These are phyloP conservation scores for Testicularia cyperi DNA, from an alignment of 1,284 basidiomycete species.

Conservation along the genomic window DNA sequence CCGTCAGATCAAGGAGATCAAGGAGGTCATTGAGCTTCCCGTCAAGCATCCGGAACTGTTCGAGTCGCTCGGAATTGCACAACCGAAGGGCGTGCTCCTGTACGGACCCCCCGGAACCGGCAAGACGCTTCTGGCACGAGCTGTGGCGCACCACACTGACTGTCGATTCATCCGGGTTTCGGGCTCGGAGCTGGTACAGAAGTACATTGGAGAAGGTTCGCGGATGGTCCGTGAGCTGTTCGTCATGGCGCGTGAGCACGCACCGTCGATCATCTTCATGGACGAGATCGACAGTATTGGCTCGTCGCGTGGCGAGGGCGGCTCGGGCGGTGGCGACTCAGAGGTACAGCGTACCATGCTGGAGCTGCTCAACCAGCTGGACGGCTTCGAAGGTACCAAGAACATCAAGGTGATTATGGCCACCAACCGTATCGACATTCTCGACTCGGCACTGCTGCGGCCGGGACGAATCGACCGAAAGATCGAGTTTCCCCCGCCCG, in stretches of 20 bases:
- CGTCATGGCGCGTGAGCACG: conserved; percentile 97
- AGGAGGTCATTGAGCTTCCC: conserved; percentile 96
- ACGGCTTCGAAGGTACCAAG: conserved; percentile 95
- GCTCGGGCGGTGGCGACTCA: conserved; percentile 74
- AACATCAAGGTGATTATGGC: conserved; percentile 99
- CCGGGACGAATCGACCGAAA: conserved; percentile 97
- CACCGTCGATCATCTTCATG: conserved; percentile 99
- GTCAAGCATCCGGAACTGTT: conserved; percentile 98
- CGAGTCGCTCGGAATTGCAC: conserved; percentile 92
- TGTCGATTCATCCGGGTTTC: conserved; percentile 97
- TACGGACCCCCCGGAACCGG: conserved; percentile 60
- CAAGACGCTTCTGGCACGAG: conserved; percentile 58
- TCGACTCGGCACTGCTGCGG: conserved; percentile 89
- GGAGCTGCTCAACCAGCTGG: conserved; percentile 92
- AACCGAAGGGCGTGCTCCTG: conserved; percentile 71
- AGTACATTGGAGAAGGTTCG: conserved; percentile 96
- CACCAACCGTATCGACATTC: conserved; percentile 96
- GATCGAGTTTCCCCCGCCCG: conserved; percentile 98
- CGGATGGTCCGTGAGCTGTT: conserved; percentile 80
- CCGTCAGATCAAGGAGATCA: conserved; percentile 98
- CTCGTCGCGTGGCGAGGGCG: conserved; percentile 84
- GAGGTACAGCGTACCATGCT: conserved; percentile 98
- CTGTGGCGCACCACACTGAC: conserved; percentile 80
- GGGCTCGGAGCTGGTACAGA: conserved; percentile 93
- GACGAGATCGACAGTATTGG: conserved; percentile 99